A percentile compares a stretch with the other conserved stretches of the same genome.
Evolutionary conservation across 768 basidiomycete species (phyloP).

Genomic region (Tricholoma bakamatsutake): DNA sequence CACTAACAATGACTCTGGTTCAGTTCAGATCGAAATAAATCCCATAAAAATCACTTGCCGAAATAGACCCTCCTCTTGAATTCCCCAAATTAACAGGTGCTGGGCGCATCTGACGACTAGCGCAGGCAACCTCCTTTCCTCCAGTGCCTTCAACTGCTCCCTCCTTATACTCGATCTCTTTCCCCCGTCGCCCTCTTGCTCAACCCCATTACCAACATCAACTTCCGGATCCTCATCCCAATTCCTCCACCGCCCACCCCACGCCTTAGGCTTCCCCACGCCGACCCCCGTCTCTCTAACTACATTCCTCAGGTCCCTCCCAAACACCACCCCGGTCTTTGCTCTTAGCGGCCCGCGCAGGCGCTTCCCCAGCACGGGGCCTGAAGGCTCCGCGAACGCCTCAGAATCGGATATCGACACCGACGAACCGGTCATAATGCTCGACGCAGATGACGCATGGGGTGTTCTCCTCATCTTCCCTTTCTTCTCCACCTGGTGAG

Average conservation of each 20-base stretch:
- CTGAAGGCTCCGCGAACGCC: slow-evolving; percentile 31
- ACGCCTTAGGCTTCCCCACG: slow-evolving; percentile 17
- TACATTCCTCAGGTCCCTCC: slow-evolving; percentile 47
- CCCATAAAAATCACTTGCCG: slow-evolving; percentile 47
- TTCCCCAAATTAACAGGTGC: slow-evolving; percentile 75
- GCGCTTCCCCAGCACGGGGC: slow-evolving; percentile 48
- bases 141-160: slow-evolving; percentile 31
- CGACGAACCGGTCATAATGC: slow-evolving; percentile 32
- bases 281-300: slow-evolving; percentile 52
- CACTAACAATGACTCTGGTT: slow-evolving; percentile 35
- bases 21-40: not conserved
- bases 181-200: slow-evolving; percentile 9
- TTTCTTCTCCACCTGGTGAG: slow-evolving; percentile 12
- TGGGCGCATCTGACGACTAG: slow-evolving; percentile 79
- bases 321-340: slow-evolving; percentile 52
- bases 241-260: slow-evolving; percentile 17
- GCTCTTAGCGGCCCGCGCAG: slow-evolving; percentile 48
- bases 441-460: slow-evolving; percentile 49
- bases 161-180: slow-evolving; percentile 16
- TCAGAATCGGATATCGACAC: slow-evolving; percentile 28
- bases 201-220: slow-evolving; percentile 8
- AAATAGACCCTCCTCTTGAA: slow-evolving; percentile 84
- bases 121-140: slow-evolving; percentile 58
- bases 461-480: slow-evolving; percentile 48
- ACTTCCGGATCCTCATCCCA: slow-evolving; percentile 20